Evolutionary conservation across 75 land plant species (phyloP).

Genomic region (Sequoiadendron giganteum): DNA sequence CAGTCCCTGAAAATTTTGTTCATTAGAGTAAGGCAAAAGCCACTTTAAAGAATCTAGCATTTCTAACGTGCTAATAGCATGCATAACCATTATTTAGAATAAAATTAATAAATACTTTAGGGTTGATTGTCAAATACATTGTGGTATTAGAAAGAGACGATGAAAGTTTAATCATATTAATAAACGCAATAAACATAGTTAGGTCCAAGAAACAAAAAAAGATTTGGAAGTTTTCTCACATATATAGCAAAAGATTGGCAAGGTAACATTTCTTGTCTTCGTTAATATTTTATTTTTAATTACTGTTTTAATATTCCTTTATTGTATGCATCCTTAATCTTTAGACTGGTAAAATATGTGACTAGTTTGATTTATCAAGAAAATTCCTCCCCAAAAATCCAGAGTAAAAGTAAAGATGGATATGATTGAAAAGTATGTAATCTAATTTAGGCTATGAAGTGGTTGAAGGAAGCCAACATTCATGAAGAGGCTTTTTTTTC

Average conservation of each 20-base stretch:
- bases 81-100: background rate
- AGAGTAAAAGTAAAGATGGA: too few relatives aligned
- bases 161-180: background rate
- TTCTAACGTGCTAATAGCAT: background rate
- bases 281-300: background rate
- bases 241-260: background rate
- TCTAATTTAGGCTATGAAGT: background rate
- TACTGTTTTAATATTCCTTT: background rate
- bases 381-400: background rate
- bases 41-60: background rate
- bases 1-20: conserved; percentile 12
- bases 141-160: background rate
- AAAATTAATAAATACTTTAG: background rate
- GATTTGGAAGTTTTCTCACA: background rate
- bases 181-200: background rate
- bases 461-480: too few relatives aligned
- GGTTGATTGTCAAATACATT: background rate
- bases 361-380: background rate
- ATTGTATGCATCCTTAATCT: background rate
- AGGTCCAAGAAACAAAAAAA: background rate
- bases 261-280: background rate
- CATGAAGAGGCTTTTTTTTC: too few relatives aligned
- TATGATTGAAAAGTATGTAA: background rate
- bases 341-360: too few relatives aligned
- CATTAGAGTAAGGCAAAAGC: background rate